Conservation (phyloP, 2,329 filamentous ascomycete species). For the Aspergillus novoparasiticus region DNA sequence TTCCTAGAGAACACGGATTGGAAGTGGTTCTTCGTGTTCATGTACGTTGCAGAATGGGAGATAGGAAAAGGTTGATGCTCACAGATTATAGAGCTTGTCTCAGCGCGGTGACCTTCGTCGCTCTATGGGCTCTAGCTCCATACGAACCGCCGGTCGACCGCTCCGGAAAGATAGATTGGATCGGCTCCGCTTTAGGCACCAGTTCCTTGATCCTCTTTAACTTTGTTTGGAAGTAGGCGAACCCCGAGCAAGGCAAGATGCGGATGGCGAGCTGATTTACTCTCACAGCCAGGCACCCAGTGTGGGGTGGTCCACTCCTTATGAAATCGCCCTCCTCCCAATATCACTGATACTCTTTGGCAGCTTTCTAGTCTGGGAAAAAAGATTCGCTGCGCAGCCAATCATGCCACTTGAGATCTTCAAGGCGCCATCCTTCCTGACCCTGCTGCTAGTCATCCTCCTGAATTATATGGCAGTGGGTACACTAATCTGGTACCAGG, state of each 20-base stretch:
- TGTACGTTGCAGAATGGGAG: slow-evolving; percentile 27
- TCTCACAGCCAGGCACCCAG: slow-evolving; percentile 45
- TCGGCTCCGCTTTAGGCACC: slow-evolving; percentile 45
- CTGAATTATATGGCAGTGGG: slow-evolving; percentile 53
- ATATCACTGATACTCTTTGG: slow-evolving; percentile 39
- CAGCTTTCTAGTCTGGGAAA: slow-evolving; percentile 46
- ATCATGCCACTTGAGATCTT: slow-evolving; percentile 53
- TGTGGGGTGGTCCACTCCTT: slow-evolving; percentile 49
- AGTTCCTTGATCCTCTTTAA: slow-evolving; percentile 52
- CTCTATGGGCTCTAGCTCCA: slow-evolving; percentile 31
- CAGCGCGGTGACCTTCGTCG: slow-evolving; percentile 24
- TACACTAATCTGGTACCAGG: slow-evolving; percentile 53
- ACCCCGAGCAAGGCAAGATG: neutral
- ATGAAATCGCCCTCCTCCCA: slow-evolving; percentile 45
- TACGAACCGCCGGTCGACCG: slow-evolving; percentile 35
- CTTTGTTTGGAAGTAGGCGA: slow-evolving; percentile 54
- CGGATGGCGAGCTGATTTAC: neutral
- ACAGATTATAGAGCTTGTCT: slow-evolving; percentile 24
- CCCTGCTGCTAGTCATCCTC: slow-evolving; percentile 48
- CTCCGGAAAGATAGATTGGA: slow-evolving; percentile 44
- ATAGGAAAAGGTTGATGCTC: neutral
- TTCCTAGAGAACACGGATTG: slow-evolving; percentile 41
- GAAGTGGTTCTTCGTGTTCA: slow-evolving; percentile 47
- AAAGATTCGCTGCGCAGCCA: slow-evolving; percentile 39
- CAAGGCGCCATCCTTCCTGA: slow-evolving; percentile 47